phyloP scores from a whole-genome alignment of 805 yeast species.

The Pichia pseudocactophila region DNA sequence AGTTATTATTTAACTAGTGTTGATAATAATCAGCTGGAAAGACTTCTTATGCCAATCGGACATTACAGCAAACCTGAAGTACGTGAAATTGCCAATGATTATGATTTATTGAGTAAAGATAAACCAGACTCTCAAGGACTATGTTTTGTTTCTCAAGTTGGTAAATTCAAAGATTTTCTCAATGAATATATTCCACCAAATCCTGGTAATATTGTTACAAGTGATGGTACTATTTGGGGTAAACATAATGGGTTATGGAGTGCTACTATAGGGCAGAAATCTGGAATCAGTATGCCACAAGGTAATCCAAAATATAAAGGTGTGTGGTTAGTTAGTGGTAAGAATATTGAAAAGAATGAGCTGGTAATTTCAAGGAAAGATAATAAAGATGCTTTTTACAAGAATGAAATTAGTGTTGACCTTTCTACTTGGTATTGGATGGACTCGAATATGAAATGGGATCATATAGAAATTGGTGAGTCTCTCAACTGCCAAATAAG shows the following conservation, averaged over 20 bases:
- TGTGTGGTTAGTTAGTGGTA: constrained; percentile 79
- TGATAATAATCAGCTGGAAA: constrained; percentile 33
- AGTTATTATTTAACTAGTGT: constrained; percentile 81
- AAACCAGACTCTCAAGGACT: constrained; percentile 93
- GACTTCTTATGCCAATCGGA: constrained; percentile 73
- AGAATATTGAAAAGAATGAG: constrained; percentile 55
- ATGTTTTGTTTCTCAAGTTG: constrained; percentile 71
- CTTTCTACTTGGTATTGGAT: constrained; percentile 42
- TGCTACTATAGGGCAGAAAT: constrained; percentile 88
- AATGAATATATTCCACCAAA: constrained; percentile 61
- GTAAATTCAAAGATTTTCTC: constrained; percentile 62
- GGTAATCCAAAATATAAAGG: constrained; percentile 70
- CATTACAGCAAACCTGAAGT: constrained; percentile 67
- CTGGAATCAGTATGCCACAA: constrained; percentile 80
- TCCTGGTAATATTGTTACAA: constrained; percentile 76
- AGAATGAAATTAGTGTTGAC: constrained; percentile 32
- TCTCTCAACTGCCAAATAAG: constrained; percentile 52
- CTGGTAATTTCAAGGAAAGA: constrained; percentile 70
- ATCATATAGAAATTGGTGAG: constrained; percentile 2
- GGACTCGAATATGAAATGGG: constrained; percentile 14
- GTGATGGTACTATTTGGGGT: constrained; percentile 71
- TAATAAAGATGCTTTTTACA: constrained; percentile 47
- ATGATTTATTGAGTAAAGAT: constrained; percentile 50
- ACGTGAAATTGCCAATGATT: constrained; percentile 51
- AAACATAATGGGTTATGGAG: constrained; percentile 84